Conservation (phyloP, 2,329 filamentous ascomycete genomes). For the Beauveria scarabaeidicola region DNA sequence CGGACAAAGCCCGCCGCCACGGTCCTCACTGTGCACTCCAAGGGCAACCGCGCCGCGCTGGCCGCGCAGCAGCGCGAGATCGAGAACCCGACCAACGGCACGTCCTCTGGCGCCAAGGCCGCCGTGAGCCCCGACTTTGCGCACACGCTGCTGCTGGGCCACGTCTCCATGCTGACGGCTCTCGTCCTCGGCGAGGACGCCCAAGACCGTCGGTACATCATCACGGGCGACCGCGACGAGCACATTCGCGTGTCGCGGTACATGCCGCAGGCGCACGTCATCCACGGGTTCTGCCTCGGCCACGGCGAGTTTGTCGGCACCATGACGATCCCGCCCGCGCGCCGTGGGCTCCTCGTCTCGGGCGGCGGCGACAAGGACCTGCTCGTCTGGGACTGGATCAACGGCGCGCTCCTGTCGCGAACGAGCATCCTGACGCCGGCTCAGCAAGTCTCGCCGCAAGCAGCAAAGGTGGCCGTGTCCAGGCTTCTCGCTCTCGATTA, state of each 20-base stretch:
- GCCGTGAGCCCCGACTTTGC: conserved; percentile 51
- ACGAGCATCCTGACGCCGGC: conserved; percentile 41
- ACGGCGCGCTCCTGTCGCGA: conserved; percentile 43
- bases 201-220: conserved; percentile 36
- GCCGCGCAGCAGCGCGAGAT: conserved; percentile 47
- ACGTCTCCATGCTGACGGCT: conserved; percentile 90
- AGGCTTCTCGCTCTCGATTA: conserved; percentile 29
- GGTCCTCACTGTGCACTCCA: conserved; percentile 54
- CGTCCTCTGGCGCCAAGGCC: conserved; percentile 14
- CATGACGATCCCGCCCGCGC: conserved; percentile 53
- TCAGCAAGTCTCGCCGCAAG: conserved; percentile 26
- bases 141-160: conserved; percentile 72
- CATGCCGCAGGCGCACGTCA: conserved; percentile 74
- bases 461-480: conserved; percentile 39
- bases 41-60: conserved; percentile 52
- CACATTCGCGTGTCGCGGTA: conserved; percentile 85
- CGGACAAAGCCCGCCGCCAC: conserved; percentile 44
- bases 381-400: conserved; percentile 74
- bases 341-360: conserved; percentile 62
- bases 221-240: conserved; percentile 50
- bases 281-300: conserved; percentile 82
- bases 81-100: conserved; percentile 20
- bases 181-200: conserved; percentile 45
- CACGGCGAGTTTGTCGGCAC: conserved; percentile 79
- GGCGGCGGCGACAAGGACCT: conserved; percentile 78